phyloP scores from a whole-genome alignment of 176 grass and related monocot genomes.

The Zizania latifolia region DNA sequence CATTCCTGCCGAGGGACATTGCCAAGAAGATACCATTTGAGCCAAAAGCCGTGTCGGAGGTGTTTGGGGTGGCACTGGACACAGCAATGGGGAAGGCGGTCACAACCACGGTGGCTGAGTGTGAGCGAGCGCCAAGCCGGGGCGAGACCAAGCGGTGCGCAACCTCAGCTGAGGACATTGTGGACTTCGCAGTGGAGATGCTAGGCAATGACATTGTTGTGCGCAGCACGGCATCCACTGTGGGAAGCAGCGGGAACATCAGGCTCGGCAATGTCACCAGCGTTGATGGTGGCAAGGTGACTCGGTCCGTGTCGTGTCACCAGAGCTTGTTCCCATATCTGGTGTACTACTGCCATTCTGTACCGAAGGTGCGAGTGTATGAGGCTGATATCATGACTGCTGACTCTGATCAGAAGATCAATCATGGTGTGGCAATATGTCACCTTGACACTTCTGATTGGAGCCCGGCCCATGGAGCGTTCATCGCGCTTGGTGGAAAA shows the following conservation, averaged over 20 bases:
- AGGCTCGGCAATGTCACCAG: conserved; percentile 44
- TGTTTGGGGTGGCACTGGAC: conserved; percentile 38
- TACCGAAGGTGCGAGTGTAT: conserved; percentile 77
- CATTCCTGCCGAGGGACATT: conserved; percentile 62
- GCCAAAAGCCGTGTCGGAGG: conserved; percentile 29
- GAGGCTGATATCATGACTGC: conserved; percentile 54
- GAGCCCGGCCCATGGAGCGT: conserved; percentile 61
- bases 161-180: conserved; percentile 68
- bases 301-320: conserved; percentile 66
- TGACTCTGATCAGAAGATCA: conserved; percentile 34
- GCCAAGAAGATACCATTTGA: conserved; percentile 51
- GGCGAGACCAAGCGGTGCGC: conserved; percentile 73
- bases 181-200: conserved; percentile 77
- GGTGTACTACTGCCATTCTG: conserved; percentile 85
- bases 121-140: conserved; percentile 42
- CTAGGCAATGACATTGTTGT: conserved; percentile 59
- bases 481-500: conserved; percentile 52
- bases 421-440: conserved; percentile 72
- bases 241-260: conserved; percentile 43
- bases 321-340: conserved; percentile 92
- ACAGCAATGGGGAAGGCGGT: conserved; percentile 70
- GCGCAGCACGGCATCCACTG: conserved; percentile 55
- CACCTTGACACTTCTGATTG: conserved; percentile 82
- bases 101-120: conserved; percentile 54
- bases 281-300: conserved; percentile 54